Evolutionary conservation across 2,329 filamentous ascomycete genomes (phyloP).

Genomic region (Ambrosiella cleistominuta): DNA sequence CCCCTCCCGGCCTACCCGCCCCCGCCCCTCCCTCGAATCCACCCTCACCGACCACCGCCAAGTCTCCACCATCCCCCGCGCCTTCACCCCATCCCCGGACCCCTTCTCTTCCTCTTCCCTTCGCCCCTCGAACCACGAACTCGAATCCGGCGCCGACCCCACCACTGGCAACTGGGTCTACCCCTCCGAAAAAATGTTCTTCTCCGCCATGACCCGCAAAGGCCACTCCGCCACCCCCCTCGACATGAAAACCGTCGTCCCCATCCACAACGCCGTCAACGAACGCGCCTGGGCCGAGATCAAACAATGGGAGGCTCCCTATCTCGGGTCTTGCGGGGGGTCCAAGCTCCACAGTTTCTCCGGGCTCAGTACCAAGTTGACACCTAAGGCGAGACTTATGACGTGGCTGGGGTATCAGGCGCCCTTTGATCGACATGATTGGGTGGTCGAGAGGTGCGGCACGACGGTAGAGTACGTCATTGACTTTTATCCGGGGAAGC

Average conservation of each 20-base stretch:
- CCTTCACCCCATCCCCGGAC: constrained; percentile 18
- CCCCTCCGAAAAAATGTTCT: constrained; percentile 93
- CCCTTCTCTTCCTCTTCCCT: constrained; percentile 21
- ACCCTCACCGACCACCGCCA: too few relatives aligned
- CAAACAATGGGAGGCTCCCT: constrained; percentile 66
- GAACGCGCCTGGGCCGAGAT: constrained; percentile 93
- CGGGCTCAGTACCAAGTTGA: constrained; percentile 52
- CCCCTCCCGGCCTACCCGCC: too few relatives aligned
- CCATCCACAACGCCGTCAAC: constrained; percentile 97
- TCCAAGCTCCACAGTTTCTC: constrained; percentile 72
- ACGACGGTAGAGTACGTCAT: constrained; percentile 84
- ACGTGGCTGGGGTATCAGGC: constrained; percentile 71
- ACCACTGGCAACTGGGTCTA: constrained; percentile 86
- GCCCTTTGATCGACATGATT: constrained; percentile 93
- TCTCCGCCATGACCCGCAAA: constrained; percentile 89
- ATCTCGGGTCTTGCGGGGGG: constrained; percentile 44
- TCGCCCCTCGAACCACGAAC: constrained; percentile 53
- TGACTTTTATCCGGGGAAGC: constrained; percentile 77
- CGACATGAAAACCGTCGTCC: constrained; percentile 84
- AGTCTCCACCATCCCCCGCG: constrained; percentile 56
- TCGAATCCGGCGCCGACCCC: constrained; percentile 54
- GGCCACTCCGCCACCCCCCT: constrained; percentile 47
- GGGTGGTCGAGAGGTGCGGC: constrained; percentile 86
- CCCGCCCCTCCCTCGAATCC: too few relatives aligned
- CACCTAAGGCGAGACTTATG: constrained; percentile 69